Conservation (phyloP, 345 rosid species). For the Acer yangbiense region DNA sequence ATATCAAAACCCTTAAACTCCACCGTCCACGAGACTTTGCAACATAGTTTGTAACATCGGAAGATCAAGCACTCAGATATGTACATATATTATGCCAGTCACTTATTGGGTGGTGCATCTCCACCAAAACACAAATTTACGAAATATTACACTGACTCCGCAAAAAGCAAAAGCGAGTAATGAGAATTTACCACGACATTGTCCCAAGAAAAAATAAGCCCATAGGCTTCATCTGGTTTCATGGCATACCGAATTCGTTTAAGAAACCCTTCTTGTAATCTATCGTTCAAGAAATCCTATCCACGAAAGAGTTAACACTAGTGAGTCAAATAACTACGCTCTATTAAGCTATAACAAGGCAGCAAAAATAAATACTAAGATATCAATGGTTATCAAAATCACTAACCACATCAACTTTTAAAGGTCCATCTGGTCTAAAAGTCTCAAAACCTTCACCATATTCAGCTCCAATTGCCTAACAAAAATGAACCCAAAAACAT, state of each 20-base stretch:
- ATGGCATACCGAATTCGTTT: slow-evolving; percentile 89
- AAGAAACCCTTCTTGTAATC: slow-evolving; percentile 92
- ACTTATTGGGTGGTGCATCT: neutral
- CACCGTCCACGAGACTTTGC: neutral
- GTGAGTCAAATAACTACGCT: neutral
- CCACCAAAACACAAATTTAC: neutral
- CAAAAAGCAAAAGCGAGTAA: neutral
- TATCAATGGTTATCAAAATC: neutral
- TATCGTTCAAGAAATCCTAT: slow-evolving; percentile 93
- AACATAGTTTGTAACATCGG: neutral
- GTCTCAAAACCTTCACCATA: slow-evolving; percentile 99
- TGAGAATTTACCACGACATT: slow-evolving; percentile 75
- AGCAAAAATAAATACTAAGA: neutral
- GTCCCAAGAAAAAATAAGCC: slow-evolving; percentile 98
- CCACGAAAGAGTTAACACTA: slow-evolving; percentile 19
- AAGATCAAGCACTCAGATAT: neutral
- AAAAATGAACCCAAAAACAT: slow-evolving; percentile 11
- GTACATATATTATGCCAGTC: neutral
- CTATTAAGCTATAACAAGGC: neutral
- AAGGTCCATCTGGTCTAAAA: slow-evolving; percentile 86
- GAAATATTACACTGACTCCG: neutral
- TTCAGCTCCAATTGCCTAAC: slow-evolving; percentile 95
- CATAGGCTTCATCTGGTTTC: slow-evolving; percentile 99
- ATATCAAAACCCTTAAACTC: neutral
- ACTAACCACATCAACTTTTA: slow-evolving; percentile 93